These are phyloP conservation scores for Bolboschoenoplectus hybrid DNA, from an alignment of 202 grass and related monocot species.

Conservation along the genomic window DNA sequence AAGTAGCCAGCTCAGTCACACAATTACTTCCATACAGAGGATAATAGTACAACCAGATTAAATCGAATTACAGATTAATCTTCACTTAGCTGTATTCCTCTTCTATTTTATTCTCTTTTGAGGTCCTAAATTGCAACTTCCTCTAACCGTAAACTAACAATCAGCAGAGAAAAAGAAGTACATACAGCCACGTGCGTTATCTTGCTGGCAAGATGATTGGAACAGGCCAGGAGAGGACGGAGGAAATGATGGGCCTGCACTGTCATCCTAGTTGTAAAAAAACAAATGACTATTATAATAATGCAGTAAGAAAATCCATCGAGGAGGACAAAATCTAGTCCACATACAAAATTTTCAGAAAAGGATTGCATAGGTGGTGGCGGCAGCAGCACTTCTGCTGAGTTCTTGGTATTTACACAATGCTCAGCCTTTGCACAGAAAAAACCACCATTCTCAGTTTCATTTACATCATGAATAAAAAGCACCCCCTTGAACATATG, in stretches of 20 bases:
- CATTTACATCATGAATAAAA: slow-evolving; percentile 77
- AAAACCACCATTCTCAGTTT: slow-evolving; percentile 75
- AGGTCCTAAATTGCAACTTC: slow-evolving; percentile 17
- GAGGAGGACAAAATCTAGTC: slow-evolving; percentile 13
- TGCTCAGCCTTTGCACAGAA: slow-evolving; percentile 76
- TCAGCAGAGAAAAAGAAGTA: slow-evolving; percentile 30
- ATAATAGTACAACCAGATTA: slow-evolving; percentile 13
- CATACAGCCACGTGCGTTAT: slow-evolving; percentile 54
- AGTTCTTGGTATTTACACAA: slow-evolving; percentile 74
- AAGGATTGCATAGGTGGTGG: slow-evolving; percentile 31
- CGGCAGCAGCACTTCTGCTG: slow-evolving; percentile 40
- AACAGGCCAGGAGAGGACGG: slow-evolving; percentile 43
- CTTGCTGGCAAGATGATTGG: slow-evolving; percentile 55
- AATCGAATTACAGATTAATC: background rate
- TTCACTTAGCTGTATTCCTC: background rate
- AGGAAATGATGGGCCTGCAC: slow-evolving; percentile 54
- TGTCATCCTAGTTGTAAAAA: slow-evolving; percentile 56
- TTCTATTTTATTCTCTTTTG: background rate
- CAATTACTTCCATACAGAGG: background rate
- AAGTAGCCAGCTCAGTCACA: background rate
- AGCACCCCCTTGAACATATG: slow-evolving; percentile 89
- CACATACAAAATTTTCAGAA: slow-evolving; percentile 49
- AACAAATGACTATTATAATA: slow-evolving; percentile 38
- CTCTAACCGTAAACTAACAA: slow-evolving; percentile 34
- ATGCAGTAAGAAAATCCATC: slow-evolving; percentile 26